Evolutionary conservation across 805 yeast species (phyloP), one percentile per base, ranked within the genome.

Genomic region (Candida sanyiensis): DNA sequence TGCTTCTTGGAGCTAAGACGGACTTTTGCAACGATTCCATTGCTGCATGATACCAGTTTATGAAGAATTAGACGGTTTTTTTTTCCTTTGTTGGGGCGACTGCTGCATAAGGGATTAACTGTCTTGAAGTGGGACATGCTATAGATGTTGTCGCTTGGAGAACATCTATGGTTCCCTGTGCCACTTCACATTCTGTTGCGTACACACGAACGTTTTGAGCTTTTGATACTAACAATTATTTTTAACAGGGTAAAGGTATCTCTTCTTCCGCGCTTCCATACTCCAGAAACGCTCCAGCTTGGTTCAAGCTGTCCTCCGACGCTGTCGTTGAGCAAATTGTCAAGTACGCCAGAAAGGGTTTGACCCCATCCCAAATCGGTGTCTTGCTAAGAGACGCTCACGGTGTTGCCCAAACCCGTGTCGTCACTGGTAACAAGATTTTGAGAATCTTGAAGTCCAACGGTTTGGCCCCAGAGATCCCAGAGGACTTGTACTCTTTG

Each of bases 271-370:
- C 98, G 67, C 77, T 88, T 72, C 98, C 99, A 72, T 93, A 93
- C 82, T 89, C 97, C 62, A 90, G 99, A 78, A 82, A 82, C 73
- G 79, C 94, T 70, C 98, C 97, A 70, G 76, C 96, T 70, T 93
- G 99, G 99, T 90, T 89, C 94, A 90, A 93, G 81, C 83, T 86
- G 63, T 77, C 96, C 49, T 71, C 95, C 58, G 97, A 89, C 57
- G 83, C 87, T 57, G 94, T 93, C 64, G 87, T 89, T 73, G 98
- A 93, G 77, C 96, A 88, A 77, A 80, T 90, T 77, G 72, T 83
- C 89, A 93, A 93, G 84, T 87, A 89, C 78, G 98, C 99, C 68
- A 89, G 97, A 79, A 93, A 93, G 82, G 99, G 99, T 89, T 77
- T 89, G 69, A 86, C 97, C 59, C 99, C 99, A 64, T 93, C 99